These are phyloP conservation scores for Dryas integrifolia DNA, from an alignment of 331 rosid species.

Conservation along the genomic window DNA sequence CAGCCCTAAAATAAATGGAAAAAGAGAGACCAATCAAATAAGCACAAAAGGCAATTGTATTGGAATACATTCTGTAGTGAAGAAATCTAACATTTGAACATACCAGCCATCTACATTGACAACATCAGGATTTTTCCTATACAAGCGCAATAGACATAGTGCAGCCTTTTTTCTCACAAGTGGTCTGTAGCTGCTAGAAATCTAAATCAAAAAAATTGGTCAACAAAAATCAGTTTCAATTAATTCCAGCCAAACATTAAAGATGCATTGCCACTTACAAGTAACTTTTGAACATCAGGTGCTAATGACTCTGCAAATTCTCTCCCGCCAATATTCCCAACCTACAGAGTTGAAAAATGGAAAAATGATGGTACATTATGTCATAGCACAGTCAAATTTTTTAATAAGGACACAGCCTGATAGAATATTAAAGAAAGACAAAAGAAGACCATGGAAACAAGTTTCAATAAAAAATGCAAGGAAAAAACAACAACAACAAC, in stretches of 20 bases:
- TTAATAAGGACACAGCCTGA: conserved; percentile 16
- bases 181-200: conserved; percentile 99
- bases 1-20: conserved; percentile 65
- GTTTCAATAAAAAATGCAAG: background rate
- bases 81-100: conserved; percentile 33
- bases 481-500: background rate
- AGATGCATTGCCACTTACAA: conserved; percentile 54
- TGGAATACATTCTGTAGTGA: conserved; percentile 18
- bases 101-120: conserved; percentile 99
- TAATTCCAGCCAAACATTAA: conserved; percentile 16
- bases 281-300: conserved; percentile 92
- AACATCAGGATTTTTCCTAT: conserved; percentile 98
- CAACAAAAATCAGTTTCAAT: conserved; percentile 32
- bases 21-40: conserved; percentile 21
- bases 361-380: conserved; percentile 23
- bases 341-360: conserved; percentile 46
- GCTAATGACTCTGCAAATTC: conserved; percentile 98
- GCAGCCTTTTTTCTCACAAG: conserved; percentile 98
- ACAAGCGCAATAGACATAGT: conserved; percentile 87
- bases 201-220: conserved; percentile 46
- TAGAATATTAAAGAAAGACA: conserved; percentile 10
- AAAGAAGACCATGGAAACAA: conserved; percentile 13
- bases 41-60: conserved; percentile 15
- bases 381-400: conserved; percentile 9
- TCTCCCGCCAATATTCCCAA: conserved; percentile 99